Evolutionary conservation across 2,329 filamentous ascomycete species (phyloP), one percentile per base, ranked within the genome.

Genomic region (Nothophoma quercina): DNA sequence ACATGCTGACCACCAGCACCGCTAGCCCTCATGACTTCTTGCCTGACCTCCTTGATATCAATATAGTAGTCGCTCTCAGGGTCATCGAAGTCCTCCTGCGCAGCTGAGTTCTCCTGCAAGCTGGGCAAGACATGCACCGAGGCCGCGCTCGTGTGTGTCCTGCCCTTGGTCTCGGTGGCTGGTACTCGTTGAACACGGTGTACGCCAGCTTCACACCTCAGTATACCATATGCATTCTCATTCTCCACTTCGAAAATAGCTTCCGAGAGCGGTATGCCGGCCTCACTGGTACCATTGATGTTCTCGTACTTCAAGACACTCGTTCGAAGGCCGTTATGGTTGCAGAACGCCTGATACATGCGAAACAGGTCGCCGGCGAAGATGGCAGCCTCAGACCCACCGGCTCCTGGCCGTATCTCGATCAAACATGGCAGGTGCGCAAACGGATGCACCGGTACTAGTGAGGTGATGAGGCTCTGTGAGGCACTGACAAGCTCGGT

Each of bases 1-100:
- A 99, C 95, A 76, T 99, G 95, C 78, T 99, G 95, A 1, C 95
- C 95, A 25, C 95, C 95, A 0, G 95, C 93, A 54, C 95, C 95
- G 36, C 91, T 82, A 0, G 95, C 92, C 13, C 93, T 85, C 93
- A 98, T 96, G 55, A 92, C 91, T 71, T 99, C 95, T 16, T 85
- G 81, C 43, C 83, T 83, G 19, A 99, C 91, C 53, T 99, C 93
- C 55, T 86, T 83, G 5, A 90, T 86, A 68, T 96, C 86, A 54
- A 99, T 83, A 77, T 93, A 96, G 77, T 96, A 97, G 70, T 97
- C 90, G 74, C 90, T 96, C 49, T 87, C 88, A 0, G 93, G 93
- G 65, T 98, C 88, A 56, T 93, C 87, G 59, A 89, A 83, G 70
- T 91, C 86, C 18, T 81, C 80, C 41, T 79, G 77, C 13, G 77